Evolutionary conservation across 2,329 filamentous ascomycete species (phyloP), one percentile per base, ranked within the genome.

Genomic region (Chaetomium sp.): DNA sequence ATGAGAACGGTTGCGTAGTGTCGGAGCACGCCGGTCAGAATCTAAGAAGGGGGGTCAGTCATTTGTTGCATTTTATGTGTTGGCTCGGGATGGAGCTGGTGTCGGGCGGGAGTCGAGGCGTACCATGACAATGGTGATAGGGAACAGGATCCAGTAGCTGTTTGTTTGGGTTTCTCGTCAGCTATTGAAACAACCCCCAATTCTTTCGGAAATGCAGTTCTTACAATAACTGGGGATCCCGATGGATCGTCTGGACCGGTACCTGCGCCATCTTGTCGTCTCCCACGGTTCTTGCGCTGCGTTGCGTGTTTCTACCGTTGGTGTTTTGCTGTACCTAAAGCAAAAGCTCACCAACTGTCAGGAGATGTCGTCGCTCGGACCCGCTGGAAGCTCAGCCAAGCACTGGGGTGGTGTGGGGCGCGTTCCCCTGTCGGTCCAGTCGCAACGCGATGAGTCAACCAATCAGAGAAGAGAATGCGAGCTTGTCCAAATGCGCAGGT

Each of bases 61-160:
- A 32, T 37, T 32, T 35, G 8, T 43, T 42, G 6, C 14, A 40
- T 19, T 10, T 44, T 2, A 2, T 11, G 19, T 34, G 9, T 11
- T 27, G 42, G 38, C 1, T 33, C 42, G 33, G 27, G 42, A 12
- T 42, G 49, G 19, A 34, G 53, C 40, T 45, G 37, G 1, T 11
- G 12, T 11, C 34, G 34, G 49, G 33, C 3, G 19, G 14, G 40
- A 40, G 14, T 49, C 32, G 37, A 34, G 51, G 55, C 55, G 76
- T 62, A 89, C 86, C 95, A 99, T 99, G 69, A 99, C 94, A 66
- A 96, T 80, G 47, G 92, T 96, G 72, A 99, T 99, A 60, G 94
- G 94, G 61, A 96, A 86, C 58, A 99, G 80, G 74, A 99, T 99
- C 94, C 94, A 99, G 80, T 96, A 97, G 76, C 94, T 99, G 67